Evolutionary conservation across 768 basidiomycete species (phyloP).

Genomic region (Gyrodon lividus): DNA sequence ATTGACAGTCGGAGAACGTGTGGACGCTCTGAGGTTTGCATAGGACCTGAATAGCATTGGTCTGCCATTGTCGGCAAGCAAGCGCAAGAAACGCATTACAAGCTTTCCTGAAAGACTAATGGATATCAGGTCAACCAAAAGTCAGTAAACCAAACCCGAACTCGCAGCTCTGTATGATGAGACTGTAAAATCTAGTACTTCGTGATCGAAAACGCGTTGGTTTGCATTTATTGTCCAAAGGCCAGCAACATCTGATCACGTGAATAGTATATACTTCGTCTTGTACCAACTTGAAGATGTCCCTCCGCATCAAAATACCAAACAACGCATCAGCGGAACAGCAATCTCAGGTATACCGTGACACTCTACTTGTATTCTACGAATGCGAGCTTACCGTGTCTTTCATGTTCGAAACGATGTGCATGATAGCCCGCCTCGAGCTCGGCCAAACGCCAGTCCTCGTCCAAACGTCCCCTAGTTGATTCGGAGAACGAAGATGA

Average conservation of each 20-base stretch:
- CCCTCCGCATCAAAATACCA: slow-evolving; percentile 10
- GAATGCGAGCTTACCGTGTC: not conserved
- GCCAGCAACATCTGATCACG: slow-evolving; percentile 4
- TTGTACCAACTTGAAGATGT: too few relatives aligned
- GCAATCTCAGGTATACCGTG: slow-evolving; percentile 22
- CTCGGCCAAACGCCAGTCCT: slow-evolving; percentile 14
- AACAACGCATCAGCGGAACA: slow-evolving; percentile 5
- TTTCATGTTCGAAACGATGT: not conserved
- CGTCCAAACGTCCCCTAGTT: slow-evolving; percentile 26
- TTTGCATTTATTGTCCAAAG: slow-evolving; percentile 17
- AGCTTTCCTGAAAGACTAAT: not conserved
- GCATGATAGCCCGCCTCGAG: slow-evolving; percentile 16
- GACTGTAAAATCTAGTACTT: not conserved
- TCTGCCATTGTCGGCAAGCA: not conserved
- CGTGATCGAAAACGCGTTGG: slow-evolving; percentile 11
- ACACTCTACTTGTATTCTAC: not conserved
- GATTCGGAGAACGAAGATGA: slow-evolving; percentile 39
- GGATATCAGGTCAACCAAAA: not conserved
- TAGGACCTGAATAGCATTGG: slow-evolving; percentile 9
- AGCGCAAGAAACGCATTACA: slow-evolving; percentile 19
- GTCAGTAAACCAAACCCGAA: not conserved
- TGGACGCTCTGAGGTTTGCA: slow-evolving; percentile 7
- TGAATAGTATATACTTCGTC: too few relatives aligned
- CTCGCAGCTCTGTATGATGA: not conserved
- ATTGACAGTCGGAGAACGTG: slow-evolving; percentile 33